Conservation (phyloP, 345 rosid genomes). For the Hevea brasiliensis region DNA sequence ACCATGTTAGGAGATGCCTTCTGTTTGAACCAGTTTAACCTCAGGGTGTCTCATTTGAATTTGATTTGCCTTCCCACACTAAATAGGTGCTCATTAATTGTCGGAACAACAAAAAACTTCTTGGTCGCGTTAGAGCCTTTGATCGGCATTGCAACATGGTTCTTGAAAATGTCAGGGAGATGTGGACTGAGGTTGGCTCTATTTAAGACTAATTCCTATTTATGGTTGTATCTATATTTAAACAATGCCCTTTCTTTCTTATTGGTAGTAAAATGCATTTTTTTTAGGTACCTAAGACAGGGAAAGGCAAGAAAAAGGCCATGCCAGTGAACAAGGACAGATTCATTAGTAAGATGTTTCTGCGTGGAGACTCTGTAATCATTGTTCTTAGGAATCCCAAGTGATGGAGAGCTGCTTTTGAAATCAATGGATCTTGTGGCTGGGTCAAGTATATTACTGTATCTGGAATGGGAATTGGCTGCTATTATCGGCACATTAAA, state of each 20-base stretch:
- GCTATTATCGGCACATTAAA: no score
- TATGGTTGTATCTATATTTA: neutral
- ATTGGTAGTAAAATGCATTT: neutral
- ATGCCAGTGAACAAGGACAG: conserved; percentile 88
- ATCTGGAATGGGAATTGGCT: no score
- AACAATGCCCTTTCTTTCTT: no score
- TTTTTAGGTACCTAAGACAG: conserved; percentile 78
- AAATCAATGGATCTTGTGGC: no score
- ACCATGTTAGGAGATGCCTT: no score
- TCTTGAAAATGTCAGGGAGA: conserved; percentile 81
- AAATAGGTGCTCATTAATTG: conserved; percentile 51
- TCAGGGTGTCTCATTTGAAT: no score
- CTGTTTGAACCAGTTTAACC: no score
- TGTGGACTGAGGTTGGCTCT: conserved; percentile 82
- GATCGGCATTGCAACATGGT: conserved; percentile 94
- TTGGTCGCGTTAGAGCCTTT: conserved; percentile 83
- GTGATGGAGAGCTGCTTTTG: conserved; percentile 1
- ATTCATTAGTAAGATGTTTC: conserved; percentile 97
- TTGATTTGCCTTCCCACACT: no score
- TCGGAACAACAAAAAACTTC: conserved; percentile 64
- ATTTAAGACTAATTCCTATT: neutral
- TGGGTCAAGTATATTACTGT: no score
- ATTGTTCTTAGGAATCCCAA: conserved; percentile 94
- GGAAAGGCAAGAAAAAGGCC: conserved; percentile 97
- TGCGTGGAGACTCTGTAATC: conserved; percentile 95